Evolutionary conservation across 805 yeast species (phyloP).

Genomic region (Hanseniaspora taiwanica): DNA sequence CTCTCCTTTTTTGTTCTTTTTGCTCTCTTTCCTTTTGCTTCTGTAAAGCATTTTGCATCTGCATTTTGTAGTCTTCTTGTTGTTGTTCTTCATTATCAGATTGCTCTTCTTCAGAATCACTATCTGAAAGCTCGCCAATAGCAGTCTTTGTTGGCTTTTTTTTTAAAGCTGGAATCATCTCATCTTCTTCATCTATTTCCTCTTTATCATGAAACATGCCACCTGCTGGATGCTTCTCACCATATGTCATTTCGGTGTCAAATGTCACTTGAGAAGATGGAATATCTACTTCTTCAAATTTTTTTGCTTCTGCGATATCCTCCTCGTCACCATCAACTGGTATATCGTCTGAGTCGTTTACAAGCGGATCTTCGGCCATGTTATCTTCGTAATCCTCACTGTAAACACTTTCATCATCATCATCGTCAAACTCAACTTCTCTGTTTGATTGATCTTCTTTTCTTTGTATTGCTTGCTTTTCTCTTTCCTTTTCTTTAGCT

Average conservation of each 20-base stretch:
- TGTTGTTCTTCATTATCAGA: slow-evolving; percentile 8
- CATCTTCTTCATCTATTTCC: not conserved
- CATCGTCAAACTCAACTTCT: slow-evolving; percentile 8
- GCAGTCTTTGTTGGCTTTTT: not conserved
- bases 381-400: slow-evolving; percentile 12
- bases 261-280: not conserved
- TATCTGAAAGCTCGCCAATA: slow-evolving; percentile 1
- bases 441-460: slow-evolving; percentile 6
- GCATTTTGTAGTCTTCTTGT: slow-evolving; percentile 12
- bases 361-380: slow-evolving; percentile 13
- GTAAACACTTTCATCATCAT: slow-evolving; percentile 8
- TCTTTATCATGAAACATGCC: not conserved
- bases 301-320: slow-evolving; percentile 14
- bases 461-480: slow-evolving; percentile 18
- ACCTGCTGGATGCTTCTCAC: not conserved
- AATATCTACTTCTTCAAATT: slow-evolving; percentile 8
- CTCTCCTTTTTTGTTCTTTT: slow-evolving; percentile 17
- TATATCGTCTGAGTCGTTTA: slow-evolving; percentile 9
- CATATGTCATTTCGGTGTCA: not conserved
- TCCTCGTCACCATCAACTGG: slow-evolving; percentile 10
- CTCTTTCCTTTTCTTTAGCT: slow-evolving; percentile 26
- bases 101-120: slow-evolving; percentile 1
- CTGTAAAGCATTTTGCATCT: slow-evolving; percentile 12
- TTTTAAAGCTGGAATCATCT: slow-evolving; percentile 9
- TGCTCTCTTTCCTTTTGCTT: slow-evolving; percentile 15